phyloP scores from a whole-genome alignment of 1,284 basidiomycete species.

The Ceratorhiza oryzae-sativae region DNA sequence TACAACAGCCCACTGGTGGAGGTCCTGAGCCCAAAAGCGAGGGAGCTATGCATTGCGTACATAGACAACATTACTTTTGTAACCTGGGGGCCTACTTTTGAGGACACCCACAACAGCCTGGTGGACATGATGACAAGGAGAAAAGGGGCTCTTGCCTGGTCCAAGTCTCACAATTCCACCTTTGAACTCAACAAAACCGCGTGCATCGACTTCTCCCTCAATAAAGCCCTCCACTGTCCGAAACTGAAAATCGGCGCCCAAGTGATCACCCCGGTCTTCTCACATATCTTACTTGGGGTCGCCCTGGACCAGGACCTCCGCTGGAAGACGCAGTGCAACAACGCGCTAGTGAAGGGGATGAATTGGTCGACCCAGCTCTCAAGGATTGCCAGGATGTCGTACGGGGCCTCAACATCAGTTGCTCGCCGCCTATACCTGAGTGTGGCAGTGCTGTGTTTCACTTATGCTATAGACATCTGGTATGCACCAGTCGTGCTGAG shows the following conservation, averaged over 20 bases:
- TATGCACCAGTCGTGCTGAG: not conserved
- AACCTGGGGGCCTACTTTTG: not conserved
- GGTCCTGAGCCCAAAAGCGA: not conserved
- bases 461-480: not conserved
- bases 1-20: not conserved
- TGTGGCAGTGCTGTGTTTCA: not conserved
- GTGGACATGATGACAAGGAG: conserved; percentile 43
- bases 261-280: not conserved
- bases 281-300: not conserved
- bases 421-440: not conserved
- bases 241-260: not conserved
- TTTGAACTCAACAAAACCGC: conserved; percentile 10
- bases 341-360: not conserved
- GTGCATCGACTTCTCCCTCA: not conserved
- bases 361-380: not conserved
- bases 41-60: not conserved
- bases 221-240: not conserved
- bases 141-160: conserved; percentile 8
- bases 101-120: not conserved
- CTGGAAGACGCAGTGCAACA: not conserved
- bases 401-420: not conserved
- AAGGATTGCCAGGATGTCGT: not conserved
- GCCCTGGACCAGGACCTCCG: not conserved
- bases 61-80: not conserved
- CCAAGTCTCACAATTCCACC: not conserved